phyloP scores from a whole-genome alignment of 257 asterid species.

The Jasminum sambac region DNA sequence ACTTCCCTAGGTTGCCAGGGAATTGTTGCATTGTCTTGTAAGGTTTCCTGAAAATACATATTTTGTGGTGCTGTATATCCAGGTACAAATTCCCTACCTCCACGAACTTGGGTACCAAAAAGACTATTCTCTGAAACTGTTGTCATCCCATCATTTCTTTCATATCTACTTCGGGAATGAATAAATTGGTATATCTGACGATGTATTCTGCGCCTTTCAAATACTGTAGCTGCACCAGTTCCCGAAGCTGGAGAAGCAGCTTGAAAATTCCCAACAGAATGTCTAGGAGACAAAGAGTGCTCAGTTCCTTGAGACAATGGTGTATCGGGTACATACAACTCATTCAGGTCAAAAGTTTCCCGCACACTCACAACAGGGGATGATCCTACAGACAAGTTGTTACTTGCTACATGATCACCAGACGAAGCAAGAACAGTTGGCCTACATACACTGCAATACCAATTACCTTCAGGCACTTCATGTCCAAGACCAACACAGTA shows the following conservation, averaged over 20 bases:
- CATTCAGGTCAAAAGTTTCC: slow-evolving; percentile 75
- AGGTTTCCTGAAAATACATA: slow-evolving; percentile 40
- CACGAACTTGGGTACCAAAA: slow-evolving; percentile 49
- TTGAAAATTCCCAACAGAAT: slow-evolving; percentile 42
- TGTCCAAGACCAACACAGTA: slow-evolving; percentile 87
- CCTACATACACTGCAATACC: slow-evolving; percentile 94
- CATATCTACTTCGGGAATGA: slow-evolving; percentile 49
- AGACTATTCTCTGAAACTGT: slow-evolving; percentile 37
- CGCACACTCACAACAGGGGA: slow-evolving; percentile 49
- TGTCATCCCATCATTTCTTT: slow-evolving; percentile 32
- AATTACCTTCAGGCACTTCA: slow-evolving; percentile 95
- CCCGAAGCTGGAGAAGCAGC: slow-evolving; percentile 55
- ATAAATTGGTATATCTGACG: slow-evolving; percentile 63
- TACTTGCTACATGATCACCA: slow-evolving; percentile 45
- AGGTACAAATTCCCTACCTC: slow-evolving; percentile 34
- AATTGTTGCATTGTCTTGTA: slow-evolving; percentile 29
- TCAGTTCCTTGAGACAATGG: slow-evolving; percentile 50
- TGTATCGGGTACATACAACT: slow-evolving; percentile 75
- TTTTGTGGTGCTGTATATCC: slow-evolving; percentile 37
- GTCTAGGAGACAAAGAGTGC: slow-evolving; percentile 46
- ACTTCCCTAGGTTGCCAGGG: slow-evolving; percentile 37
- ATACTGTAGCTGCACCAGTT: slow-evolving; percentile 56
- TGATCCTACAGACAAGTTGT: slow-evolving; percentile 43
- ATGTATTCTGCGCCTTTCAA: slow-evolving; percentile 71
- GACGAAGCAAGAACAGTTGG: slow-evolving; percentile 67